Base-by-base conservation (phyloP, 2,329 filamentous ascomycete species). In the Pestalotiopsis sp. region DNA sequence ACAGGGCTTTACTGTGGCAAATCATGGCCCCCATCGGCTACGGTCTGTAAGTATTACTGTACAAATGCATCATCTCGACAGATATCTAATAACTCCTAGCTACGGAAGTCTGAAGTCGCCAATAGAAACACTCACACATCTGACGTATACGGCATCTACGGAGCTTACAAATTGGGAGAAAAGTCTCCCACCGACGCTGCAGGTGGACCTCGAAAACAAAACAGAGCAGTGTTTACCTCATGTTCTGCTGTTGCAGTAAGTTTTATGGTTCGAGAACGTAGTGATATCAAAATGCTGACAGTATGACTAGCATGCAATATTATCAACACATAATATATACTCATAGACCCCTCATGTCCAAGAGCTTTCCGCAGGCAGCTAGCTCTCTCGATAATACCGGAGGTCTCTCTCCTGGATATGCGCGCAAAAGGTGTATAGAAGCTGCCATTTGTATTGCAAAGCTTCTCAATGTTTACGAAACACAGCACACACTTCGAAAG, bases 381-480 rank as follows among this genome's bases (percentile, higher is more conserved):
- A n/a, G 20, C 17, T n/a, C 44, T n/a, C n/a, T n/a, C 9, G 56
- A 66, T 38, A 59, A 17, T 13, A 48, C 60, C 9, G 3, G 38
- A 38, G 38, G 66, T 9, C 65, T 52, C 4, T 58, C 39, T 9
- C 26, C 30, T 22, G 14, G 22, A n/a, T 52, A 67, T 38, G 67
- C 67, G 3, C 57, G 67, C 14, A 57, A 24, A 56, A 66, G 55
- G 52, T 68, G 67, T 26, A 64, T 68, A 26, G 70, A 72, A 65
- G 75, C 74, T 35, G 68, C 70, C 67, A 71, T 73, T 48, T 70
- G 72, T 1, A 70, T 73, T 6, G 71, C 71, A 48, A 69, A 72
- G 57, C 70, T 61, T 65, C 48, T 68, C 20, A 40, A 30, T 11
- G 56, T 69, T 3, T 72, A 72, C 61, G 70, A 72, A 52, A 65